phyloP scores from a whole-genome alignment of 106 monocot species.

The Phalaenopsis equestris region DNA sequence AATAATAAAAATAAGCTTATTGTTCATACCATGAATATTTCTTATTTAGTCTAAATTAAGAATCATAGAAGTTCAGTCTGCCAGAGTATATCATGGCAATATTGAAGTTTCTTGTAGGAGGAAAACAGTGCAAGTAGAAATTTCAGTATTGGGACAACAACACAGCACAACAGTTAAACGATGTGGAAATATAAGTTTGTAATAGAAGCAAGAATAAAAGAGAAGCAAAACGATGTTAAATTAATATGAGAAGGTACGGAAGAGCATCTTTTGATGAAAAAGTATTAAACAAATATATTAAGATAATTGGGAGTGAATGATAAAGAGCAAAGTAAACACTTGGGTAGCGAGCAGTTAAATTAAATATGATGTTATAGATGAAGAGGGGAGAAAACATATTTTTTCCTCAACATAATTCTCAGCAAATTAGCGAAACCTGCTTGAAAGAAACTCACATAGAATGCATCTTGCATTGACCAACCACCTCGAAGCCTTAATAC shows the following conservation, averaged over 20 bases:
- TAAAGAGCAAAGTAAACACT: background rate
- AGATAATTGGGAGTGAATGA: background rate
- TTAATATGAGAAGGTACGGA: background rate
- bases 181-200: background rate
- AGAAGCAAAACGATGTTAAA: background rate
- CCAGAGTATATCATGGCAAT: too few species aligned
- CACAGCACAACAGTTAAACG: background rate
- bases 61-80: too few species aligned
- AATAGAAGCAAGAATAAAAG: background rate
- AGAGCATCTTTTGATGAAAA: background rate
- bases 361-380: background rate
- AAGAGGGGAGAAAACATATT: background rate
- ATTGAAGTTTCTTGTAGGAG: too few species aligned
- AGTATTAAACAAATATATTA: background rate
- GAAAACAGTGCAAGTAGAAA: background rate
- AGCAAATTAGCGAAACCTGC: background rate
- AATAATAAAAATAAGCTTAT: too few species aligned
- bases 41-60: too few species aligned
- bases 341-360: background rate
- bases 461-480: conserved; percentile 95
- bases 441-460: conserved; percentile 53
- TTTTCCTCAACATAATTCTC: background rate
- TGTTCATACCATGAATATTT: too few species aligned
- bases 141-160: background rate
- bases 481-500: conserved; percentile 88